Conservation (phyloP, 2,329 filamentous ascomycete species). For the Xylariaceae sp. region DNA sequence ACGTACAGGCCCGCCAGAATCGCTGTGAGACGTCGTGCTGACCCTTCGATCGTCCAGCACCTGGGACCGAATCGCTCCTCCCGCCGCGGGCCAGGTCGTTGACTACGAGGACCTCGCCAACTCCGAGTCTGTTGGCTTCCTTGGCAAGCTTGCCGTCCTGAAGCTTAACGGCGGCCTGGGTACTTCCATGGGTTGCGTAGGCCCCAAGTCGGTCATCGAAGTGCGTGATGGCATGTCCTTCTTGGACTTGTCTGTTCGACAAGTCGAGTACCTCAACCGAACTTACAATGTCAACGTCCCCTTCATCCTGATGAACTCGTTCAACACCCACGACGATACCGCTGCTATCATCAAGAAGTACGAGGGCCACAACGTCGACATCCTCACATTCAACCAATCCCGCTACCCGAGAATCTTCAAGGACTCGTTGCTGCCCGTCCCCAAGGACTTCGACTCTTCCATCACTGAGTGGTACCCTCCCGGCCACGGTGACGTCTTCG, state of each 20-base stretch:
- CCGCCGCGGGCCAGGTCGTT: constrained; percentile 87
- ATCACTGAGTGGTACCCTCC: constrained; percentile 98
- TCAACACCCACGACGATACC: constrained; percentile 98
- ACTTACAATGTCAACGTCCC: constrained; percentile 96
- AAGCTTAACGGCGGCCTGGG: constrained; percentile 99
- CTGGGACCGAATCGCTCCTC: constrained; percentile 94
- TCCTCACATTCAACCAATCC: constrained; percentile 99
- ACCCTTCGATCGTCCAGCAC: constrained; percentile 62
- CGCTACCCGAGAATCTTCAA: constrained; percentile 96
- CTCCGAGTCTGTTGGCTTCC: constrained; percentile 83
- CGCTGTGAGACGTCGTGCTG: too few relatives aligned
- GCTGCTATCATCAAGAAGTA: constrained; percentile 99
- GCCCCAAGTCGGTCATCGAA: constrained; percentile 98
- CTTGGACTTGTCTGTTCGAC: constrained; percentile 94
- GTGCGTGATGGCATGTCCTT: constrained; percentile 99
- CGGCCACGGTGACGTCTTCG: constrained; percentile 98
- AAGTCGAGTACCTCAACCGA: constrained; percentile 98
- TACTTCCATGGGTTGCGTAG: constrained; percentile 99
- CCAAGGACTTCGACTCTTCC: constrained; percentile 78
- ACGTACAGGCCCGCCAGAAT: too few relatives aligned
- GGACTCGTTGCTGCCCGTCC: constrained; percentile 93
- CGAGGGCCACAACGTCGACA: constrained; percentile 99
- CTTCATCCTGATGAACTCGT: constrained; percentile 99
- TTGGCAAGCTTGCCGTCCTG: constrained; percentile 94
- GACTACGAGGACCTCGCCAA: constrained; percentile 88